These are phyloP conservation scores for Fusarium bactridioides DNA, from an alignment of 2,329 filamentous ascomycete species.

Conservation along the genomic window DNA sequence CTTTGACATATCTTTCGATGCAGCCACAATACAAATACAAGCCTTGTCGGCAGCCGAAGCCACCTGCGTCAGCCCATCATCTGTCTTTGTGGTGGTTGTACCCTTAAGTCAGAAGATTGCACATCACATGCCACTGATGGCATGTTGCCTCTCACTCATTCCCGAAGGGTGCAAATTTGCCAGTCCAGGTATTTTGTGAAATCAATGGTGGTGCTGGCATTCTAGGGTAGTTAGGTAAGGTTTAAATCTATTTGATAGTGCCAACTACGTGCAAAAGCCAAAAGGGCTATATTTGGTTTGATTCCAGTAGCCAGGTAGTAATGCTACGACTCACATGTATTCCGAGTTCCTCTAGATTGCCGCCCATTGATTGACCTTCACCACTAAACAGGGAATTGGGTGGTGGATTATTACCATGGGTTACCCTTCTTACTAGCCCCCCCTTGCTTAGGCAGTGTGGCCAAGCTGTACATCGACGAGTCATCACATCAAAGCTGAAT, in stretches of 20 bases:
- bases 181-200: background rate
- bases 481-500: background rate
- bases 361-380: background rate
- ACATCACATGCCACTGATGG: conserved; percentile 1
- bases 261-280: background rate
- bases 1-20: background rate
- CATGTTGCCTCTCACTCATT: background rate
- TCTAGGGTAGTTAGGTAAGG: background rate
- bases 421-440: background rate
- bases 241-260: background rate
- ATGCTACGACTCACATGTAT: background rate
- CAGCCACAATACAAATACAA: background rate
- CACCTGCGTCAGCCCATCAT: conserved; percentile 22
- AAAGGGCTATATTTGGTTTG: background rate
- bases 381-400: background rate
- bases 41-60: background rate
- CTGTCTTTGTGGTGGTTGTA: conserved; percentile 2
- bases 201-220: background rate
- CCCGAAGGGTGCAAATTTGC: background rate
- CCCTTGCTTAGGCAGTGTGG: background rate
- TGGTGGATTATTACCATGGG: background rate
- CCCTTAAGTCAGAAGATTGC: conserved; percentile 6
- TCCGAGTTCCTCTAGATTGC: background rate
- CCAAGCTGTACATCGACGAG: background rate
- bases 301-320: background rate